A percentile compares a stretch with the other conserved stretches of the same genome.
Evolutionary conservation across 805 yeast species (phyloP).

Genomic region (Wickerhamomyces kurtzmanii): DNA sequence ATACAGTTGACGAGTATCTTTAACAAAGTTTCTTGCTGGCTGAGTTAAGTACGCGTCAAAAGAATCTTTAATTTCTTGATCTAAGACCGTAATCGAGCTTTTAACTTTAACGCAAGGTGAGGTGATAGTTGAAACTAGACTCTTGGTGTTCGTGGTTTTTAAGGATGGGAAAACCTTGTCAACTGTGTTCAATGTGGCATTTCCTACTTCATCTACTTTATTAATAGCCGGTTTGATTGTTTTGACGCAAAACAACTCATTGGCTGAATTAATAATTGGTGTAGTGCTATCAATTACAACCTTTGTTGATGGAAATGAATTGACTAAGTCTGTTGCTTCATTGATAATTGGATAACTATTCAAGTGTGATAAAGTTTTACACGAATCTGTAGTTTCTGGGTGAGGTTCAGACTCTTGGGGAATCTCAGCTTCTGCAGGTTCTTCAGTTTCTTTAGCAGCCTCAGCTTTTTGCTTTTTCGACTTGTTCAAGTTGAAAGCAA

Average conservation of each 20-base stretch:
- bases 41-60: slow-evolving; percentile 25
- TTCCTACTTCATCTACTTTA: slow-evolving; percentile 43
- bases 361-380: slow-evolving; percentile 30
- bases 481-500: no score
- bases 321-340: slow-evolving; percentile 25
- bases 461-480: no score
- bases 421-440: no score
- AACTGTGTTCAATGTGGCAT: slow-evolving; percentile 40
- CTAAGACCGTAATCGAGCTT: slow-evolving; percentile 41
- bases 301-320: slow-evolving; percentile 26
- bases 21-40: slow-evolving; percentile 40
- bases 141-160: slow-evolving; percentile 41
- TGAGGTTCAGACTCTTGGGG: no score
- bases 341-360: slow-evolving; percentile 37
- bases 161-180: slow-evolving; percentile 53
- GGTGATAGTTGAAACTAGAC: no score
- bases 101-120: slow-evolving; percentile 35
- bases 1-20: slow-evolving; percentile 38
- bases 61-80: slow-evolving; percentile 24
- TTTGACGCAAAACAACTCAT: slow-evolving; percentile 20
- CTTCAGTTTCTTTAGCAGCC: no score
- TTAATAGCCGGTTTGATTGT: slow-evolving; percentile 33
- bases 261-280: slow-evolving; percentile 19
- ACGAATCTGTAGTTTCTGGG: no score
- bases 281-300: slow-evolving; percentile 20